Conservation (phyloP, 306 rosid genomes). For the Dryas octopetala region DNA sequence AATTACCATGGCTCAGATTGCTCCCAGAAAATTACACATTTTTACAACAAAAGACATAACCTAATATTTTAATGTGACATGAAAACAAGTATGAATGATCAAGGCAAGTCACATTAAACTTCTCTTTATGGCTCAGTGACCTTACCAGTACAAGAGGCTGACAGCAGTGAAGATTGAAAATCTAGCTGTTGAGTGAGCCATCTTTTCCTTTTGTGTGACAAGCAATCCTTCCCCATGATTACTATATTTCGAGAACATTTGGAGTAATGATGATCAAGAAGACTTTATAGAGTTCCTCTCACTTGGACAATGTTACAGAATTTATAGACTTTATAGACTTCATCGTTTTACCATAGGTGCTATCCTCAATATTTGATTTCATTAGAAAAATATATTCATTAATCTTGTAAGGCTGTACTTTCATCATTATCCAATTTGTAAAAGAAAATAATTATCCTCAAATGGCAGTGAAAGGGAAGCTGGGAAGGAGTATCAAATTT, state of each 20-base stretch:
- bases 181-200: not conserved
- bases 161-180: not conserved
- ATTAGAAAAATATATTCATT: not conserved
- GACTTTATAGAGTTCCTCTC: not conserved
- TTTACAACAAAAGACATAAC: not conserved
- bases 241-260: not conserved
- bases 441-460: not conserved
- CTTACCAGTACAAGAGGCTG: not conserved
- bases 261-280: not conserved
- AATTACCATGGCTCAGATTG: not conserved
- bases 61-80: no score
- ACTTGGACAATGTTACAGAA: not conserved
- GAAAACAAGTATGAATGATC: not conserved
- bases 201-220: no score
- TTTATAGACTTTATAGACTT: no score
- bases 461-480: not conserved
- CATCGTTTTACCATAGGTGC: not conserved
- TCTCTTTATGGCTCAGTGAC: not conserved
- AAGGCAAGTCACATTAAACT: not conserved
- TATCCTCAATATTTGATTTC: not conserved
- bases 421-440: not conserved
- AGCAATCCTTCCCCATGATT: no score
- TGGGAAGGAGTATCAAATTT: no score
- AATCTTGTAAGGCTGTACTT: not conserved
- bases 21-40: not conserved